A percentile compares a stretch with the other conserved stretches of the same genome.
phyloP scores from a whole-genome alignment of 2,329 filamentous ascomycete species.

The Microcera coccophila region DNA sequence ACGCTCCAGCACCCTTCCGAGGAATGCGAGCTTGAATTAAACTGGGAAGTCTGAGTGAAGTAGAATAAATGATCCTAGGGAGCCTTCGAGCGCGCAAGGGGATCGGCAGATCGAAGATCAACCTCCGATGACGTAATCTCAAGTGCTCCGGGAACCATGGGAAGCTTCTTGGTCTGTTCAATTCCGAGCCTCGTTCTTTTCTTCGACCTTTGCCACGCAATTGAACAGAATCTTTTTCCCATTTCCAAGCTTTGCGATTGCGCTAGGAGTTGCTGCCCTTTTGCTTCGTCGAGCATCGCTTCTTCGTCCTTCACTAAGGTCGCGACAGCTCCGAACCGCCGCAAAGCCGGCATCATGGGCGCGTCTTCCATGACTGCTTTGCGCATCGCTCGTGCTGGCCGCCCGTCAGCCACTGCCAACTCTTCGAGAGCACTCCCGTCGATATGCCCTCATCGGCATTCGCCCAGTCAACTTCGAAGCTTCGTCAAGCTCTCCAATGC shows the following conservation, averaged over 20 bases:
- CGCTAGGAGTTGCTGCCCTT: background rate
- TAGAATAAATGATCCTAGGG: too few species aligned
- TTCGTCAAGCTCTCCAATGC: slow-evolving; percentile 21
- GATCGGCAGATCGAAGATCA: too few species aligned
- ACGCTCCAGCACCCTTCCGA: too few species aligned
- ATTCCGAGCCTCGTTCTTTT: background rate
- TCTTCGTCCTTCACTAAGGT: background rate
- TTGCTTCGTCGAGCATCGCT: background rate
- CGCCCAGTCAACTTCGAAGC: slow-evolving; percentile 11
- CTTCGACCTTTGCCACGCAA: background rate
- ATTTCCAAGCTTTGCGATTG: background rate
- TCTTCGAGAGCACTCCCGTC: slow-evolving; percentile 14
- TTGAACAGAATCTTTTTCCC: background rate
- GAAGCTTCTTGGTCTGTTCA: background rate
- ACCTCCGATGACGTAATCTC: too few species aligned
- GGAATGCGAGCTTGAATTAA: too few species aligned
- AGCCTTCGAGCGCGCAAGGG: too few species aligned
- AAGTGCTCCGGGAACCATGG: too few species aligned
- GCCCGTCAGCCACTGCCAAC: slow-evolving; percentile 8
- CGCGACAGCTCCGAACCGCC: slow-evolving; percentile 2
- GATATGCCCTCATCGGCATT: slow-evolving; percentile 11
- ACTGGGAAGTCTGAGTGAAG: too few species aligned
- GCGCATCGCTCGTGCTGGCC: slow-evolving; percentile 22
- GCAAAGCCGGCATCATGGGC: slow-evolving; percentile 15
- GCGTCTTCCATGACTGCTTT: slow-evolving; percentile 21